Base-by-base conservation (phyloP, 257 asterid species). In the Fraxinus pennsylvanica region DNA sequence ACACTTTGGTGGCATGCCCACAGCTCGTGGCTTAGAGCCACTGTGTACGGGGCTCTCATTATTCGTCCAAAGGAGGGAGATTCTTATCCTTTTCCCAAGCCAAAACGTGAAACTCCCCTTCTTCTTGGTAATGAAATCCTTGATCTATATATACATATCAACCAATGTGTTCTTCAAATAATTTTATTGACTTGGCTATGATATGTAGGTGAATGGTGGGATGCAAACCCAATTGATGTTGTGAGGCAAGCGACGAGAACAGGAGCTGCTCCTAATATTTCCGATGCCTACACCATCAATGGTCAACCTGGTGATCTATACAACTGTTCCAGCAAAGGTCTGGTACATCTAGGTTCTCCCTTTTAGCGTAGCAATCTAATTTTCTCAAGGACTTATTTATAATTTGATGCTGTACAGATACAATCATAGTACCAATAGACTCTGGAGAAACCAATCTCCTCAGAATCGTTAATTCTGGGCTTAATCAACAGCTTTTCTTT, bases 401-500 rank as follows among this genome's bases (percentile, higher is more conserved):
- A 39, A 15, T 10, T 43, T 43, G 57, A 14, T 8, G 30, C 0
- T 0, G 3, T 22, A 22, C 75, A 72, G 75, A 72, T 39, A 72
- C 75, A 38, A 21, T 39, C 21, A 72, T 72, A 17, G 57, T 82
- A 33, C 61, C 9, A 0, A 83, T 82, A 17, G 19, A 10, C 9
- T 27, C 72, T 9, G 83, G 79, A 7, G 65, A 85, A 74, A 79
- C 81, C 4, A 79, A 85, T 32, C 79, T 85, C 0, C 45, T 85
- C 0, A 36, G 88, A 22, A 63, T 84, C 76, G 36, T 84, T 32
- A 84, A 84, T 12, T 83, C 87, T 0, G 87, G 75, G 1, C 22
- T 84, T 15, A 84, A 84, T 78, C 70, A 80, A 21, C 83, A 81
- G 78, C 81, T 84, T 13, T 81, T 84, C 78, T 85, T 85, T 79